Conservation (phyloP, 2,329 filamentous ascomycete genomes). For the Calonectria crousiana region DNA sequence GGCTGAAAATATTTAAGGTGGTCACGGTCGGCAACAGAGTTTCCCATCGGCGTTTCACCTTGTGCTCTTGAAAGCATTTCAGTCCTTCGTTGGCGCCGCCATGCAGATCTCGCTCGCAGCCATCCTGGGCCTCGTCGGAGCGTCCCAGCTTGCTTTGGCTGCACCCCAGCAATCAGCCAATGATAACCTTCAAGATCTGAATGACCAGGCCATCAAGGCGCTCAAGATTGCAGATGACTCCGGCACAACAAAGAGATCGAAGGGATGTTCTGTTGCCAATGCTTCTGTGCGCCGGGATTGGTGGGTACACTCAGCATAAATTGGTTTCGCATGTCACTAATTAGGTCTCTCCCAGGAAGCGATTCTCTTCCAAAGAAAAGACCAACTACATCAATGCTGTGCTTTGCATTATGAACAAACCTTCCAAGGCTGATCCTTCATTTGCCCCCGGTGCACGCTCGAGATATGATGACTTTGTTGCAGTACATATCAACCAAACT, state of each 20-base stretch:
- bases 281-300: constrained; percentile 10
- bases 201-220: neutral
- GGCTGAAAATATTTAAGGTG: neutral
- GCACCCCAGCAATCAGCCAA: neutral
- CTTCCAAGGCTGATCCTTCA: constrained; percentile 45
- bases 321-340: neutral
- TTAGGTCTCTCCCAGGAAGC: neutral
- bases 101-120: constrained; percentile 8
- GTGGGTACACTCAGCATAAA: neutral
- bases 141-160: neutral
- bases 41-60: neutral
- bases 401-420: constrained; percentile 53
- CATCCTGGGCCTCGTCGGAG: neutral
- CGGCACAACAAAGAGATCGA: neutral
- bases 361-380: neutral
- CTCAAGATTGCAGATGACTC: neutral
- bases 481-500: constrained; percentile 60
- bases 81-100: neutral
- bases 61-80: neutral
- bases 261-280: neutral
- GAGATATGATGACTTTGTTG: constrained; percentile 62
- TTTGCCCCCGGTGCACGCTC: constrained; percentile 54
- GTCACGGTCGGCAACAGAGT: neutral
- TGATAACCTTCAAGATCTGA: neutral
- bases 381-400: constrained; percentile 56